Evolutionary conservation across 805 yeast species (phyloP).

Genomic region (Candida takata): DNA sequence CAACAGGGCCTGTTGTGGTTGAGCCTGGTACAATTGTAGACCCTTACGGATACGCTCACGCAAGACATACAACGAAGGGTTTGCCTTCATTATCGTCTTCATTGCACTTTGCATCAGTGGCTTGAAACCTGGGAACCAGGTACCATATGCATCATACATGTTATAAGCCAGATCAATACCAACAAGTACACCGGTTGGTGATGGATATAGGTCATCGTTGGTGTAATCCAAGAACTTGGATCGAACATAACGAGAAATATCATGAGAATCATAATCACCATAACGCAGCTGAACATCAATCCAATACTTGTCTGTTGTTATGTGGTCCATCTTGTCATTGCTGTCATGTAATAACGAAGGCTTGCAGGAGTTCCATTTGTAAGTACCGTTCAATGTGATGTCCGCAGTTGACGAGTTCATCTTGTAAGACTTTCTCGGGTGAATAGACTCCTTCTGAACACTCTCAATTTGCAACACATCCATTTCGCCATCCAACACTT

Average conservation of each 20-base stretch:
- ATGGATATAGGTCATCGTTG: constrained; percentile 82
- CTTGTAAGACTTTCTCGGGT: constrained; percentile 94
- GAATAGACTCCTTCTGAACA: constrained; percentile 88
- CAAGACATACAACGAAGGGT: constrained; percentile 85
- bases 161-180: constrained; percentile 93
- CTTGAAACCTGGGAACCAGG: constrained; percentile 95
- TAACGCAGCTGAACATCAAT: constrained; percentile 89
- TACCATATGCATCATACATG: constrained; percentile 94
- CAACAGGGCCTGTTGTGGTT: constrained; percentile 86
- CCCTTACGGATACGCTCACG: constrained; percentile 94
- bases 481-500: constrained; percentile 81
- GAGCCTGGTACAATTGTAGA: constrained; percentile 85
- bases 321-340: constrained; percentile 54
- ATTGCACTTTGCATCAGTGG: constrained; percentile 85
- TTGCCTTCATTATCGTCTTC: constrained; percentile 89
- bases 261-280: constrained; percentile 98
- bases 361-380: constrained; percentile 74
- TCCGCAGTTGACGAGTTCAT: constrained; percentile 97
- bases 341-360: constrained; percentile 77
- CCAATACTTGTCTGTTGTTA: constrained; percentile 72
- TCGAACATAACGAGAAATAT: constrained; percentile 86
- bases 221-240: constrained; percentile 93
- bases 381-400: constrained; percentile 64
- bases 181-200: constrained; percentile 86
- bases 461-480: constrained; percentile 76